A percentile compares a stretch with the other conserved stretches of the same genome.
phyloP scores from a whole-genome alignment of 352 stramenopile genomes.

The Achlya hypogyna region DNA sequence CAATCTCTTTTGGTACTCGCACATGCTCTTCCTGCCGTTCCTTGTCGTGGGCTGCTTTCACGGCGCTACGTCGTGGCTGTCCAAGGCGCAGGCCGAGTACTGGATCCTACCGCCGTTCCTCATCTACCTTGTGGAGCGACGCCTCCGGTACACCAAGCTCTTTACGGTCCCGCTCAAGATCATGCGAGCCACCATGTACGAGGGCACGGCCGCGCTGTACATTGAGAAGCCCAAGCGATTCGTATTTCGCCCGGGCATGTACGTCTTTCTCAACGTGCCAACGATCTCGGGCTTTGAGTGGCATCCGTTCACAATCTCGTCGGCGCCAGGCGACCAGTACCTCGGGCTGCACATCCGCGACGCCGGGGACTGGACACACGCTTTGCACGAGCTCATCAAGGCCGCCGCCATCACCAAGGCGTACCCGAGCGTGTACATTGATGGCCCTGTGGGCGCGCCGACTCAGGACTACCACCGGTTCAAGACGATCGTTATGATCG shows the following conservation, averaged over 20 bases:
- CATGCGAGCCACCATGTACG: slow-evolving; percentile 18
- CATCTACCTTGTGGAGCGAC: slow-evolving; percentile 28
- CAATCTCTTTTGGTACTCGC: slow-evolving; percentile 2
- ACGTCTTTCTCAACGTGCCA: slow-evolving; percentile 78
- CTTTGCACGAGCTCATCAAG: slow-evolving; percentile 30
- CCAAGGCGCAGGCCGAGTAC: slow-evolving; percentile 24
- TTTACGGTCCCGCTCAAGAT: slow-evolving; percentile 27
- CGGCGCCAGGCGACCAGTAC: slow-evolving; percentile 50
- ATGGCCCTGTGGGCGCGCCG: slow-evolving; percentile 20
- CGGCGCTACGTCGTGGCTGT: slow-evolving; percentile 29
- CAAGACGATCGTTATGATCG: slow-evolving; percentile 22
- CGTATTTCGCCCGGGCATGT: slow-evolving; percentile 27
- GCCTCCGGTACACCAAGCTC: slow-evolving; percentile 22
- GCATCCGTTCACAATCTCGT: slow-evolving; percentile 86
- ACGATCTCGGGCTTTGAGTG: slow-evolving; percentile 55
- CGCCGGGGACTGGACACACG: slow-evolving; percentile 54
- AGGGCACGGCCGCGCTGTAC: slow-evolving; percentile 24
- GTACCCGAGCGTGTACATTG: slow-evolving; percentile 23
- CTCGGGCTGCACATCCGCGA: slow-evolving; percentile 59
- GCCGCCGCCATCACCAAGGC: slow-evolving; percentile 15
- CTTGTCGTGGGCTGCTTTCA: slow-evolving; percentile 52
- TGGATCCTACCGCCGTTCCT: slow-evolving; percentile 28
- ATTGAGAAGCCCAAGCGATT: slow-evolving; percentile 31
- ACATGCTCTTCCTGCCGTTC: slow-evolving; percentile 28
- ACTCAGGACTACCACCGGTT: slow-evolving; percentile 21